phyloP scores from a whole-genome alignment of 257 asterid species.

The Lavandula angustifolia region DNA sequence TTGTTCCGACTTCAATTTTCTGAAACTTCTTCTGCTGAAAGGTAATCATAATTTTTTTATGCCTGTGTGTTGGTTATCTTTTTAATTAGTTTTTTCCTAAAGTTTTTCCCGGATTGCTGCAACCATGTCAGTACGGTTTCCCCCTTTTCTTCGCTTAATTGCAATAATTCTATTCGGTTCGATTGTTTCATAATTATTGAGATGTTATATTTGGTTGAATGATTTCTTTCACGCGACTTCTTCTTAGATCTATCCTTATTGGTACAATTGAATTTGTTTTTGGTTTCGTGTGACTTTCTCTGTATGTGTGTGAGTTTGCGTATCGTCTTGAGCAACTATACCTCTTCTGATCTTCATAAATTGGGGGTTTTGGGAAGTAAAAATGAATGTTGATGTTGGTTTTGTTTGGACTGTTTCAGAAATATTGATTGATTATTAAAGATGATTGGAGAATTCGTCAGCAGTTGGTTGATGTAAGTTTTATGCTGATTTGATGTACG shows the following conservation, averaged over 20 bases:
- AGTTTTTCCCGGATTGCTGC: too few relatives aligned
- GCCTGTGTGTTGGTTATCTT: too few relatives aligned
- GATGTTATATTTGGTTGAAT: background rate
- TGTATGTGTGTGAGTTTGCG: background rate
- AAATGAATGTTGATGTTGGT: background rate
- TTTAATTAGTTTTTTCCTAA: background rate
- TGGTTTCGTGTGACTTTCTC: background rate
- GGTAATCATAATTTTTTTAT: slow-evolving; percentile 20
- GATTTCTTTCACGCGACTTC: slow-evolving; percentile 24
- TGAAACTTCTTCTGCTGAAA: slow-evolving; percentile 22
- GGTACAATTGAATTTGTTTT: too few relatives aligned
- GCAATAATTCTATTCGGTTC: background rate
- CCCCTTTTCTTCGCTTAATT: background rate
- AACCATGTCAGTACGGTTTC: too few relatives aligned
- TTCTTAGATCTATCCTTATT: slow-evolving; percentile 6
- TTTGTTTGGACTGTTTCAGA: slow-evolving; percentile 23
- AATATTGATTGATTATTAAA: slow-evolving; percentile 23
- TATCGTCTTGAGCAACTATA: slow-evolving; percentile 1
- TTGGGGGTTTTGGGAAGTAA: background rate
- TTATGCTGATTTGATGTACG: slow-evolving; percentile 16
- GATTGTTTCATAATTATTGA: background rate
- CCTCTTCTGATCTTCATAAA: slow-evolving; percentile 4
- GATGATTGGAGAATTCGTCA: slow-evolving; percentile 77
- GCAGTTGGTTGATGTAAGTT: slow-evolving; percentile 62
- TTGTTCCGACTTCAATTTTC: slow-evolving; percentile 22